phyloP scores from a whole-genome alignment of 805 yeast genomes.

The Wickerhamomyces canadensis region DNA sequence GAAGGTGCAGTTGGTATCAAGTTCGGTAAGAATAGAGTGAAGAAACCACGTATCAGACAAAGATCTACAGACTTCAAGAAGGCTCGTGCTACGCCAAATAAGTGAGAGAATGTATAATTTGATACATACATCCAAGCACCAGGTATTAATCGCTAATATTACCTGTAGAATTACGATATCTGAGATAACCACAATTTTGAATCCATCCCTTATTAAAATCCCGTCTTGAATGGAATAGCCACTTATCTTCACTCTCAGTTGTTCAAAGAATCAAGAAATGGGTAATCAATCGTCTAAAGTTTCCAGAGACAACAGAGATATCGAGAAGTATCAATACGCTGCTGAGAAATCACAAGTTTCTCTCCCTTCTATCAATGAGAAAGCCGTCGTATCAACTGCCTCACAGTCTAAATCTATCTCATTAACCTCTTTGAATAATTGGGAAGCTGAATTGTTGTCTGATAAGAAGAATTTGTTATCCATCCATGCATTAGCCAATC shows the following conservation, averaged over 20 bases:
- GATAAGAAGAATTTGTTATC: constrained; percentile 48
- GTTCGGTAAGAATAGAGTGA: constrained; percentile 45
- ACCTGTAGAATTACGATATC: too few species aligned
- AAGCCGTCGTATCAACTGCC: neutral
- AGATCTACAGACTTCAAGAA: constrained; percentile 38
- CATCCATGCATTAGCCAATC: constrained; percentile 47
- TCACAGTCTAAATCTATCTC: constrained; percentile 26
- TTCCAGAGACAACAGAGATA: constrained; percentile 9
- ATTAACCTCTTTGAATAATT: constrained; percentile 28
- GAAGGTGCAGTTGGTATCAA: constrained; percentile 54
- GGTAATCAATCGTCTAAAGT: constrained; percentile 8
- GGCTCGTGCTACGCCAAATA: constrained; percentile 7
- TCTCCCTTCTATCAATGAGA: neutral
- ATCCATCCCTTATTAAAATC: too few species aligned
- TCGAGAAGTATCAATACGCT: constrained; percentile 7
- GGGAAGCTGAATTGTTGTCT: constrained; percentile 41
- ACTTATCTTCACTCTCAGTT: too few species aligned
- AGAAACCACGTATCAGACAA: constrained; percentile 41
- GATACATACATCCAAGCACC: neutral
- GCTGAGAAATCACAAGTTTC: too few species aligned
- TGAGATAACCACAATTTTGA: too few species aligned
- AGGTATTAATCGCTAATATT: neutral
- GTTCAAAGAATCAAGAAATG: constrained; percentile 4
- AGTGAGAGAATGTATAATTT: neutral
- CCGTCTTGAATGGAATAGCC: too few species aligned